Conservation (phyloP, 169 alveolate genomes). For the Cyclospora cayetanensis region DNA sequence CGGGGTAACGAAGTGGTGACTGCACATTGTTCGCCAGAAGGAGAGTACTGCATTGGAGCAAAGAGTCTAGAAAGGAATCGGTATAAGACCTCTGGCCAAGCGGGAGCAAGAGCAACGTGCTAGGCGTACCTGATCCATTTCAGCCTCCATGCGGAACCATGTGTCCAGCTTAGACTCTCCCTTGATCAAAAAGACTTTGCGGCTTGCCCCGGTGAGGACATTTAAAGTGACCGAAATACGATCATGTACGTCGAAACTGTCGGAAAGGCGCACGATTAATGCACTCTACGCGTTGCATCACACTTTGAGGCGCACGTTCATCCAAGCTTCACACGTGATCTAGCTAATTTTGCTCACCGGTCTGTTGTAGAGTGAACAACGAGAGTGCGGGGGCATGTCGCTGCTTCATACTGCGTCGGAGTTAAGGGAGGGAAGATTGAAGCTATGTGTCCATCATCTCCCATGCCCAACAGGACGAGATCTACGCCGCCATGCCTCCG, state of each 20-base stretch:
- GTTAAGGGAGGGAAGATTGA: conserved; percentile 70
- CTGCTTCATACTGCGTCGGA: conserved; percentile 16
- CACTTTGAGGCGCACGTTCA: no score
- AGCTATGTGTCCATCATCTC: conserved; percentile 74
- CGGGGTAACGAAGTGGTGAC: conserved; percentile 54
- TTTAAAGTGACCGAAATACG: conserved; percentile 78
- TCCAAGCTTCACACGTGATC: no score
- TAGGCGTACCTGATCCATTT: conserved; percentile 11
- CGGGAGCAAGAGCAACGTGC: not conserved
- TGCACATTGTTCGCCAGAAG: not conserved
- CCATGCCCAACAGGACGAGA: conserved; percentile 71
- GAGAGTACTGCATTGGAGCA: not conserved
- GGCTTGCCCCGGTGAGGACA: conserved; percentile 73
- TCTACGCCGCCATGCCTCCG: conserved; percentile 63
- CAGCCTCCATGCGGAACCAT: conserved; percentile 73
- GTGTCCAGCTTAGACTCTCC: conserved; percentile 75
- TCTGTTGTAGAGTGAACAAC: conserved; percentile 59
- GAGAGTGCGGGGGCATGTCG: conserved; percentile 6
- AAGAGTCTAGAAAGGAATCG: no score
- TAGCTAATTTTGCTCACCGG: conserved; percentile 48
- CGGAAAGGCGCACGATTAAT: not conserved
- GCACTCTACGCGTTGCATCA: not conserved
- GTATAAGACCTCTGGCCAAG: no score
- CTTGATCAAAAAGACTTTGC: conserved; percentile 73
- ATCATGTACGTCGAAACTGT: conserved; percentile 76